Evolutionary conservation across 2,329 filamentous ascomycete genomes (phyloP).

Genomic region (Aspergillus carbonarius): DNA sequence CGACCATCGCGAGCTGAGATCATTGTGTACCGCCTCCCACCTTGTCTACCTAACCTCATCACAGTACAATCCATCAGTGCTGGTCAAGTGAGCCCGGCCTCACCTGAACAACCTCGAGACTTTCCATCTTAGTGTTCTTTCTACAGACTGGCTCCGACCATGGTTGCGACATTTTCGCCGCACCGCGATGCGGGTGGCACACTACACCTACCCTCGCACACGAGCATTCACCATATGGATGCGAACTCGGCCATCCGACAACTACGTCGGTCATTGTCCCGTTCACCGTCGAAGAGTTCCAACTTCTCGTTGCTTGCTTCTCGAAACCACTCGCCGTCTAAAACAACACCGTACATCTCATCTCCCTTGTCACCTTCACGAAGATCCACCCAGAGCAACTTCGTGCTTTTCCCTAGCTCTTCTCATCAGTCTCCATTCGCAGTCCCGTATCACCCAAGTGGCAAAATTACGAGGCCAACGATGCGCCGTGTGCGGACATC

Average conservation of each 20-base stretch:
- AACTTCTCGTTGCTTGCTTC: constrained; percentile 64
- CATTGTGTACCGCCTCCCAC: neutral
- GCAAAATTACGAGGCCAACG: constrained; percentile 56
- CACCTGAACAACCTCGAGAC: neutral
- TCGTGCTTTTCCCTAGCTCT: constrained; percentile 49
- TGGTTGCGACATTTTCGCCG: constrained; percentile 51
- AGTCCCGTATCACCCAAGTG: constrained; percentile 65
- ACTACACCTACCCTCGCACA: constrained; percentile 83
- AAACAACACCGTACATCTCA: constrained; percentile 47
- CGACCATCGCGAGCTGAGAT: constrained; percentile 8
- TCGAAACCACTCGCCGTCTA: constrained; percentile 52
- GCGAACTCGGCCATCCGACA: constrained; percentile 78
- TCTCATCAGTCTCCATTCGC: constrained; percentile 56
- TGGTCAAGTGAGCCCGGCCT: neutral
- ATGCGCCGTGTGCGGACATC: constrained; percentile 61
- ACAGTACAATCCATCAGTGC: neutral
- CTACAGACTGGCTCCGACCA: constrained; percentile 19
- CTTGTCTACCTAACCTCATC: neutral
- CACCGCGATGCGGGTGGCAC: constrained; percentile 65
- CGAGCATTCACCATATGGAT: constrained; percentile 77
- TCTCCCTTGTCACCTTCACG: constrained; percentile 61
- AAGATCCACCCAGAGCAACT: constrained; percentile 53
- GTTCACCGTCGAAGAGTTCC: constrained; percentile 82
- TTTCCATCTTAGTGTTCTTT: neutral
- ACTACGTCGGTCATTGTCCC: constrained; percentile 80